Percentiles rank a stretch among this genome's conserved stretches.
Evolutionary conservation across 192 early-diverging fungal species (phyloP).

Genomic region (Coemansia sp.): DNA sequence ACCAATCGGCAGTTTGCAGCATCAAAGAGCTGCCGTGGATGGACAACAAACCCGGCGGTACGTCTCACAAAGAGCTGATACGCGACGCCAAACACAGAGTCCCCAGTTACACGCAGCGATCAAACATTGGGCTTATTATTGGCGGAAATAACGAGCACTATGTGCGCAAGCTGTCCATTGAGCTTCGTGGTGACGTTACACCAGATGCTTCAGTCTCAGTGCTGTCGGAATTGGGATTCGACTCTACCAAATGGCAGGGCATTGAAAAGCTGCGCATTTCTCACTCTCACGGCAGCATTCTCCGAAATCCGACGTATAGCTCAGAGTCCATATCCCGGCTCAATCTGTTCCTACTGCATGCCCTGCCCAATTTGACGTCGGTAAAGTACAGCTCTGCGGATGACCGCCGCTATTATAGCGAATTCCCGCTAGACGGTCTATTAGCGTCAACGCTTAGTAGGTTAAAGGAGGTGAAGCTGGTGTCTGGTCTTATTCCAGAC

Average conservation of each 20-base stretch:
- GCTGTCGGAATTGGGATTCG: conserved; percentile 26
- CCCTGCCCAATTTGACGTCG: conserved; percentile 28
- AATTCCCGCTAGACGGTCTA: conserved; percentile 41
- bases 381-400: conserved; percentile 26
- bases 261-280: conserved; percentile 21
- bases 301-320: conserved; percentile 2
- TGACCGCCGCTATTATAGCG: conserved; percentile 27
- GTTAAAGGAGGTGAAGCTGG: conserved; percentile 7
- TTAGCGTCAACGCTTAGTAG: conserved; percentile 30
- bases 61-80: not conserved
- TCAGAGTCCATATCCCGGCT: conserved; percentile 27
- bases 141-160: conserved; percentile 15
- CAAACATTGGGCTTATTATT: conserved; percentile 32
- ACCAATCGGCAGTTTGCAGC: conserved; percentile 29
- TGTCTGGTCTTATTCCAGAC: conserved; percentile 28
- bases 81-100: not conserved
- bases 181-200: conserved; percentile 28
- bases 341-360: conserved; percentile 36
- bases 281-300: conserved; percentile 25
- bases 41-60: not conserved
- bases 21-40: conserved; percentile 13
- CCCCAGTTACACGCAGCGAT: not conserved
- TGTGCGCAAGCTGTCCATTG: conserved; percentile 26
- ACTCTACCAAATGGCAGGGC: conserved; percentile 8
- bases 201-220: conserved; percentile 16